Conservation (phyloP, 164 flowering plant species). For the Protea cynaroides region DNA sequence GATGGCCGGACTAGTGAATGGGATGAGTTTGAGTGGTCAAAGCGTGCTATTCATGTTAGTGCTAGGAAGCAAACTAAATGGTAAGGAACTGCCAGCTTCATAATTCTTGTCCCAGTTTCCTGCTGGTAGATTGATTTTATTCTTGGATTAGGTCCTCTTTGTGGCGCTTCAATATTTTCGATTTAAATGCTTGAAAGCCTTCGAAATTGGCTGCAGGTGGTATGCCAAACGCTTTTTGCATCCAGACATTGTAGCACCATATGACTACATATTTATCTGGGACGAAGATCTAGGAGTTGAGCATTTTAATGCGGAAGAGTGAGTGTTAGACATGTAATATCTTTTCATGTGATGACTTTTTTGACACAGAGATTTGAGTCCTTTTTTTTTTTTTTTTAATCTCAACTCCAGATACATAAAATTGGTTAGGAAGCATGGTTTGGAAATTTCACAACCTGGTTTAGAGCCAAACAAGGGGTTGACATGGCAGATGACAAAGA, state of each 20-base stretch:
- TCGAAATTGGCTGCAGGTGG: slow-evolving; percentile 57
- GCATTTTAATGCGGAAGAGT: slow-evolving; percentile 86
- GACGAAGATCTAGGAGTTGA: slow-evolving; percentile 98
- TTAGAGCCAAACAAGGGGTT: slow-evolving; percentile 54
- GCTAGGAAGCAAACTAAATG: slow-evolving; percentile 82
- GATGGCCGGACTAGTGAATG: slow-evolving; percentile 84
- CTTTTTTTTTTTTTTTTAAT: slow-evolving; percentile 10
- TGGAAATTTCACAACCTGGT: slow-evolving; percentile 95
- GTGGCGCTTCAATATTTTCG: background rate
- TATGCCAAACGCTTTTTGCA: slow-evolving; percentile 94
- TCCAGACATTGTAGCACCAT: slow-evolving; percentile 91
- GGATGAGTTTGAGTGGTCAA: slow-evolving; percentile 98
- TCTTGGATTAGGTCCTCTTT: background rate
- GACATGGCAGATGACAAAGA: slow-evolving; percentile 90
- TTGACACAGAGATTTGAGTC: background rate
- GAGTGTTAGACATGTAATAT: slow-evolving; percentile 19
- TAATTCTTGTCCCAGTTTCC: background rate
- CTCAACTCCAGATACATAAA: slow-evolving; percentile 51
- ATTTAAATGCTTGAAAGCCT: background rate
- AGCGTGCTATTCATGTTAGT: slow-evolving; percentile 78
- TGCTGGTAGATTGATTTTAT: background rate
- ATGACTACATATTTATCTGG: slow-evolving; percentile 96
- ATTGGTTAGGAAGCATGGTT: slow-evolving; percentile 73
- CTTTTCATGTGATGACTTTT: background rate
- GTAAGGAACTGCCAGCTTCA: slow-evolving; percentile 26